phyloP scores from a whole-genome alignment of 148 eudicot species.

The Silene uniflora region DNA sequence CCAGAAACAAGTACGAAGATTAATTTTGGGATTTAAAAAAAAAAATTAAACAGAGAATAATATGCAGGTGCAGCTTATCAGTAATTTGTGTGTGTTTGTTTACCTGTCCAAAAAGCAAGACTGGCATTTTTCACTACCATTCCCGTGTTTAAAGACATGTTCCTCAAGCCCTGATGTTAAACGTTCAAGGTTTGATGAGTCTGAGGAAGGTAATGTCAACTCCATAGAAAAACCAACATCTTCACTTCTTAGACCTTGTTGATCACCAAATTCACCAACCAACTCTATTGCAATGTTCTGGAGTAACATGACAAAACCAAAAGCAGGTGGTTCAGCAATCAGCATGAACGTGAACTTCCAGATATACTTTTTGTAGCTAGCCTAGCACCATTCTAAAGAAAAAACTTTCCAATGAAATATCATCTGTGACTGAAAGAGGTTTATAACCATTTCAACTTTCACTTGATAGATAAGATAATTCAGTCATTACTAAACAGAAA shows the following conservation, averaged over 20 bases:
- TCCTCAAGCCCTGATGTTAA: conserved; percentile 63
- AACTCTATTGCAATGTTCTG: conserved; percentile 77
- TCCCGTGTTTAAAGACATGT: conserved; percentile 65
- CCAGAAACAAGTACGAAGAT: not conserved
- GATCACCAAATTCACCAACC: conserved; percentile 40
- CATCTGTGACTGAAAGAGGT: not conserved
- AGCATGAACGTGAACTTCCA: not conserved
- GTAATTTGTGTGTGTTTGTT: conserved; percentile 15
- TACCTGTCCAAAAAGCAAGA: conserved; percentile 62
- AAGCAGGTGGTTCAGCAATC: not conserved
- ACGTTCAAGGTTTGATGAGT: conserved; percentile 42
- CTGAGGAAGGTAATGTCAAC: conserved; percentile 29
- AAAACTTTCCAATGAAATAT: not conserved
- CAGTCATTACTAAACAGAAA: not conserved
- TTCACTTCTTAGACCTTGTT: conserved; percentile 35
- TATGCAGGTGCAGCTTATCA: not conserved
- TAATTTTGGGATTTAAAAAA: not conserved
- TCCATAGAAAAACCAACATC: conserved; percentile 40
- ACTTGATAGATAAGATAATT: not conserved
- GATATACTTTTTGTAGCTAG: not conserved
- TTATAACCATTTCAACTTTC: not conserved
- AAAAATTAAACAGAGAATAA: not conserved
- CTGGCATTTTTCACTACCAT: conserved; percentile 40
- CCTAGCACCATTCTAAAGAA: not conserved
- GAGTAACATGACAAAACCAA: not conserved